Conservation (phyloP, 176 grass and related monocot genomes). For the Miscanthus lutarioriparius region DNA sequence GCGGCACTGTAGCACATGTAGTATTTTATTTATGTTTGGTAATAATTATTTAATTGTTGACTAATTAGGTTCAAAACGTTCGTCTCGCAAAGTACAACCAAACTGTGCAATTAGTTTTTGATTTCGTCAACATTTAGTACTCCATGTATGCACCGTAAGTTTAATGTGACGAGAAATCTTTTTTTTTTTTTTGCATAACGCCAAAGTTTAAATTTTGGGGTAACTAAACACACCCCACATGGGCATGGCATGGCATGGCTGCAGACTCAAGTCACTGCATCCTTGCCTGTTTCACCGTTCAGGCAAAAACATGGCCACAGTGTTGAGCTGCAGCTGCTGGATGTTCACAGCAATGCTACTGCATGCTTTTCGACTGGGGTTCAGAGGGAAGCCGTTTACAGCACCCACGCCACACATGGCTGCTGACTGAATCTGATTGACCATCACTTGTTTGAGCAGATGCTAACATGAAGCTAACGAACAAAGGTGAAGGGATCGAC, state of each 20-base stretch:
- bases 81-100: no score
- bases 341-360: neutral
- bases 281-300: neutral
- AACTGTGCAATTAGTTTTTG: no score
- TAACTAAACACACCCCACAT: no score
- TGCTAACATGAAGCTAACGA: neutral
- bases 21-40: no score
- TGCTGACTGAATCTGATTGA: neutral
- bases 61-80: no score
- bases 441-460: neutral
- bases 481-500: neutral
- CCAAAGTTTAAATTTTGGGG: no score
- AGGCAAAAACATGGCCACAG: neutral
- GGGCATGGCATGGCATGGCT: neutral
- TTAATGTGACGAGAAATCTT: no score
- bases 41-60: no score
- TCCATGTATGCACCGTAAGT: no score
- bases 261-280: slow-evolving; percentile 27
- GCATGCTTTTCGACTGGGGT: neutral
- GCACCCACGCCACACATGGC: neutral
- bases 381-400: slow-evolving; percentile 17
- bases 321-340: neutral
- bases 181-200: no score
- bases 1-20: no score
- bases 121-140: no score